These are phyloP conservation scores for Amaranthus palmeri DNA, from an alignment of 148 eudicot species.

Conservation along the genomic window DNA sequence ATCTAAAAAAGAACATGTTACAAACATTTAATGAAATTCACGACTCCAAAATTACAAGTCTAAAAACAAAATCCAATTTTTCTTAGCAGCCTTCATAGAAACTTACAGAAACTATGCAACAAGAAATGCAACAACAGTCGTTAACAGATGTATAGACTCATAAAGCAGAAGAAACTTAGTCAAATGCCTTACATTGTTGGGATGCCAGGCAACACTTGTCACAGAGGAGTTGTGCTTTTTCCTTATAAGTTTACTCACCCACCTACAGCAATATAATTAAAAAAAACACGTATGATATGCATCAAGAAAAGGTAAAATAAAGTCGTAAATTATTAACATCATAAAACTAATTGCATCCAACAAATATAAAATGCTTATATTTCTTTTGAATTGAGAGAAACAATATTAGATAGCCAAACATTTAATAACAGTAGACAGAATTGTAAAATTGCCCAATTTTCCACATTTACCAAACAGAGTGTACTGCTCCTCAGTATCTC, in stretches of 20 bases:
- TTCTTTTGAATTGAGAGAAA: neutral
- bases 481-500: no score
- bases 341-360: neutral
- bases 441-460: neutral
- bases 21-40: neutral
- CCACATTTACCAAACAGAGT: constrained; percentile 5
- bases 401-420: neutral
- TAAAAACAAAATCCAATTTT: no score
- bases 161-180: constrained; percentile 8
- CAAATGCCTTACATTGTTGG: constrained; percentile 67
- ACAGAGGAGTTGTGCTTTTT: constrained; percentile 95
- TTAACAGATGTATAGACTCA: constrained; percentile 7
- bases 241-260: constrained; percentile 98
- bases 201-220: constrained; percentile 98
- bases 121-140: neutral
- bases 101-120: constrained; percentile 1
- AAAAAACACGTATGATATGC: constrained; percentile 10
- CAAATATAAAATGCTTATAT: neutral
- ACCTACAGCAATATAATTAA: constrained; percentile 47
- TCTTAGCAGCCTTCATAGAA: no score
- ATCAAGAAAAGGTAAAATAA: neutral
- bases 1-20: constrained; percentile 34
- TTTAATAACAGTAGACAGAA: neutral
- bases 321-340: neutral
- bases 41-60: no score